Base-by-base conservation (phyloP, 2,329 filamentous ascomycete species). In the Colletotrichum noveboracense region DNA sequence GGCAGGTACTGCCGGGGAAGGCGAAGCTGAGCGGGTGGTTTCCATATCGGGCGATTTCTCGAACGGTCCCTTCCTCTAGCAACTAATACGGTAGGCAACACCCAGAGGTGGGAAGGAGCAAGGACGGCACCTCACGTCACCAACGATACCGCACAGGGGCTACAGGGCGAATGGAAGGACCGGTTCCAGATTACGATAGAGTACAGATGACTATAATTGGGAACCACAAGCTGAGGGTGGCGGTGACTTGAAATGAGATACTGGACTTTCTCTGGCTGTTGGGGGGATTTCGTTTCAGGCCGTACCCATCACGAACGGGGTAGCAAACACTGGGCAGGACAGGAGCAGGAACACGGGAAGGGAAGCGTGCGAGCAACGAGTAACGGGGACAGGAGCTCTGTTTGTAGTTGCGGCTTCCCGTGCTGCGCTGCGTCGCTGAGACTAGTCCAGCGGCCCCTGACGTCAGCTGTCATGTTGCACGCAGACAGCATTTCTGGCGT, bases 391-490 rank as follows among this genome's bases (percentile, higher is more conserved):
- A 66, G 55, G 70, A 64, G 64, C 70, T 67, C 26, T 72, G 73
- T 75, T 75, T 75, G 73, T 73, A 75, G 73, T 73, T 62, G 72
- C 64, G 60, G 66, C 71, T 66, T 61, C 58, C 58, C 58, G 58
- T 32, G 58, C 66, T 36, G 72, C 43, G 43, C n/a, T 13, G 43
- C 43, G 72, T 71, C 52, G 69, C 69, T 56, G 62, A 70, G 69
- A 70, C 56, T 48, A 70, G 30, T 8, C 28, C 21, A 9, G 34
- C 38, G 36, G 28, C 55, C 73, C 62, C 73, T 73, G 73, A 73
- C 69, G 69, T 73, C 73, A 75, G 70, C 26, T 68, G 32, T 75
- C 62, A 67, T 34, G 73, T 72, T 55, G 69, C 62, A 72, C 73
- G 18, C 69, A 56, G 64, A 61, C 28, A 69, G 34, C 24, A 28